Evolutionary conservation across 495 filamentous ascomycete genomes (phyloP).

Genomic region (Xylaria longipes): DNA sequence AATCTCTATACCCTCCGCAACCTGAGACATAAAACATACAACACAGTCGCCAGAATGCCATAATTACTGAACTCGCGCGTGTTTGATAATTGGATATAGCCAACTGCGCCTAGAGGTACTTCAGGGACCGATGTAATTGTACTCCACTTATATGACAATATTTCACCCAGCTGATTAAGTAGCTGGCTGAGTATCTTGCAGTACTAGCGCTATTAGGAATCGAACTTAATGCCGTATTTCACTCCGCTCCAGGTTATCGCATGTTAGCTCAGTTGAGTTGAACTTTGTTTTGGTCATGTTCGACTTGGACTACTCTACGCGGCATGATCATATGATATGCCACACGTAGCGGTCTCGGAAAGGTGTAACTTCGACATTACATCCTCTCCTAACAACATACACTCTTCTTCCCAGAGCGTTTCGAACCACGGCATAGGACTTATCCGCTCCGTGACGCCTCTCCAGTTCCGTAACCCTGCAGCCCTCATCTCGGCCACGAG

Average conservation of each 20-base stretch:
- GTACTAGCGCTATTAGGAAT: neutral
- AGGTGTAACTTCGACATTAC: constrained; percentile 23
- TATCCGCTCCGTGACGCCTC: constrained; percentile 22
- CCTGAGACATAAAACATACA: neutral
- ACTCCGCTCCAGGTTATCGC: neutral
- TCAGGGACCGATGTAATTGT: neutral
- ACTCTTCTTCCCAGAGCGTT: constrained; percentile 29
- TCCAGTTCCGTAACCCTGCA: constrained; percentile 25
- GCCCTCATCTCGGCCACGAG: constrained; percentile 27
- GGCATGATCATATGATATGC: neutral
- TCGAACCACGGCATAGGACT: constrained; percentile 27
- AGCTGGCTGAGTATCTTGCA: neutral
- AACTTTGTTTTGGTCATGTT: neutral
- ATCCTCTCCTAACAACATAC: constrained; percentile 26
- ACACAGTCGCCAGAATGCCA: neutral
- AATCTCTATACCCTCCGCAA: neutral
- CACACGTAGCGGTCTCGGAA: constrained; percentile 13
- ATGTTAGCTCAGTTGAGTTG: neutral
- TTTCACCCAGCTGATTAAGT: neutral
- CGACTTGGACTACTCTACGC: neutral
- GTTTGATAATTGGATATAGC: neutral
- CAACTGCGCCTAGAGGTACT: neutral
- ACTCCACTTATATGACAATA: neutral
- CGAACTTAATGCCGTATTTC: neutral
- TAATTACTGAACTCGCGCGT: neutral